Evolutionary conservation across 805 yeast genomes (phyloP).

Genomic region (Candida easanensis): DNA sequence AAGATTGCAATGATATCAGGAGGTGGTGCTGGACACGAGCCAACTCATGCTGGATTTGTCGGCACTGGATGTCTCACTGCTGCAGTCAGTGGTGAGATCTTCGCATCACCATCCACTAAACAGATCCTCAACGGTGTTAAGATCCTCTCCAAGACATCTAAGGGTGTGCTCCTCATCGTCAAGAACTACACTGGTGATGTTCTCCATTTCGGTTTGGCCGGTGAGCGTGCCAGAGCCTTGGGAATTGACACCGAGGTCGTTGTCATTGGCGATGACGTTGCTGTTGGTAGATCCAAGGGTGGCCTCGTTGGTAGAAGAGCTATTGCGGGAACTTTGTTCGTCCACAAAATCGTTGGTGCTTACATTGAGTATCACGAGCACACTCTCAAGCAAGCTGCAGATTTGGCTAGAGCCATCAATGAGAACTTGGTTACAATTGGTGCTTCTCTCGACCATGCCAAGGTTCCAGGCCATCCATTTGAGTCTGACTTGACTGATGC

Average conservation of each 20-base stretch:
- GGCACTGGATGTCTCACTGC: conserved; percentile 81
- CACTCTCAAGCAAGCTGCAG: conserved; percentile 49
- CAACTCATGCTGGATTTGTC: conserved; percentile 87
- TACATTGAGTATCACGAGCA: conserved; percentile 45
- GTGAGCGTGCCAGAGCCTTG: conserved; percentile 77
- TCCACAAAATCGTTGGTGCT: conserved; percentile 85
- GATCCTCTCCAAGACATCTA: conserved; percentile 36
- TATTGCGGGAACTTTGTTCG: conserved; percentile 84
- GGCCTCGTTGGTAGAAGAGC: conserved; percentile 94
- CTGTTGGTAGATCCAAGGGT: conserved; percentile 88
- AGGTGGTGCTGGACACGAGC: conserved; percentile 97
- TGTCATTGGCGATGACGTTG: conserved; percentile 87
- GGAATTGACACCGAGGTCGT: conserved; percentile 73
- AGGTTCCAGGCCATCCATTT: conserved; percentile 78
- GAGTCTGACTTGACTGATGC: conserved; percentile 50
- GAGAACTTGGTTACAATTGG: conserved; percentile 80
- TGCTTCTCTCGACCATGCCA: conserved; percentile 84
- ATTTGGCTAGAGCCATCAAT: conserved; percentile 59
- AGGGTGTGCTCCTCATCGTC: conserved; percentile 76
- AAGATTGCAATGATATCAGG: conserved; percentile 80
- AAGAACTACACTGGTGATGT: conserved; percentile 96
- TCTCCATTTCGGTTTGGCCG: conserved; percentile 87
- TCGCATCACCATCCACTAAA: conserved; percentile 93
- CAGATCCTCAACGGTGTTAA: conserved; percentile 71
- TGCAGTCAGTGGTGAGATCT: conserved; percentile 88